A percentile compares a stretch with the other conserved stretches of the same genome.
Evolutionary conservation across 2,329 filamentous ascomycete genomes (phyloP).

Genomic region (Akanthomyces uredinophilus): DNA sequence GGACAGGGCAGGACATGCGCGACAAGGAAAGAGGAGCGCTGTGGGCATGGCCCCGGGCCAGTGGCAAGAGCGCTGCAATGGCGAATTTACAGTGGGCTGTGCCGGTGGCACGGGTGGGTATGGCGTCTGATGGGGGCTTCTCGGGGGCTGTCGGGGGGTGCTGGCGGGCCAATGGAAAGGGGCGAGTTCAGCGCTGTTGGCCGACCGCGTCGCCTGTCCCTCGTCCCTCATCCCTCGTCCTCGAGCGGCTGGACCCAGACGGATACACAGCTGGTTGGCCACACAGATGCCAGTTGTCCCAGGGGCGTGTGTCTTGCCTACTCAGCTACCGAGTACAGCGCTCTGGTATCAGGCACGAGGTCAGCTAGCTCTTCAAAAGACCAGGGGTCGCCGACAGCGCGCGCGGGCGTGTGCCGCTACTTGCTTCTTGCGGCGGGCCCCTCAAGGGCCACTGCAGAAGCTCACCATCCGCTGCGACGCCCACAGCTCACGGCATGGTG

Average conservation of each 20-base stretch:
- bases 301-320: neutral
- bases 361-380: neutral
- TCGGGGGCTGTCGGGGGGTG: neutral
- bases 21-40: neutral
- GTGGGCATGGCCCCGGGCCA: neutral
- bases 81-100: neutral
- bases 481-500: conserved; percentile 1
- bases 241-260: neutral
- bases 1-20: neutral
- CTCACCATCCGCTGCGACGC: neutral
- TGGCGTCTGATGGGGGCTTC: neutral
- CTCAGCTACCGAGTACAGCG: neutral
- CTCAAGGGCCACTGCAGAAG: conserved; percentile 9
- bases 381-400: neutral
- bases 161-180: neutral
- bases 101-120: neutral
- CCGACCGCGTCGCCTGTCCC: neutral
- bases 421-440: neutral
- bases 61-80: neutral
- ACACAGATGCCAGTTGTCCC: neutral
- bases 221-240: neutral
- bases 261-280: neutral
- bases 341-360: neutral
- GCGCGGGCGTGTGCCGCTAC: conserved; percentile 2
- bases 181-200: neutral